A percentile compares a stretch with the other conserved stretches of the same genome.
Evolutionary conservation across 2,329 filamentous ascomycete species (phyloP).

Genomic region (Ploettnerulaceae sp.): DNA sequence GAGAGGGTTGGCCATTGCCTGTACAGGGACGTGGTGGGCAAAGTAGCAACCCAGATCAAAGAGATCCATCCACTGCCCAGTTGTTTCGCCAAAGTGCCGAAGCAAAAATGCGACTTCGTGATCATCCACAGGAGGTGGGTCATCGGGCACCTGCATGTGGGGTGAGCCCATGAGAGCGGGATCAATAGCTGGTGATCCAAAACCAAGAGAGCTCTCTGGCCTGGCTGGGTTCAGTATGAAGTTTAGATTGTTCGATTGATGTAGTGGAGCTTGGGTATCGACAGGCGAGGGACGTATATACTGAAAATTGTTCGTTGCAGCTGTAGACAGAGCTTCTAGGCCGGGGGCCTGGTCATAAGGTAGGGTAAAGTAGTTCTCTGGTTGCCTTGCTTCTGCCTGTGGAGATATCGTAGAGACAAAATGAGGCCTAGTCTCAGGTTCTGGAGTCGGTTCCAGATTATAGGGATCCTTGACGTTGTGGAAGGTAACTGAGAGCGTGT

Average conservation of each 20-base stretch:
- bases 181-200: conserved; percentile 41
- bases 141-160: conserved; percentile 7
- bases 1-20: conserved; percentile 45
- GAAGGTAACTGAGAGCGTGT: conserved; percentile 46
- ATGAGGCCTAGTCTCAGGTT: conserved; percentile 32
- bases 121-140: conserved; percentile 37
- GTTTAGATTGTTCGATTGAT: conserved; percentile 44
- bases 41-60: conserved; percentile 56
- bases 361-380: conserved; percentile 24
- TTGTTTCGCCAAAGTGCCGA: conserved; percentile 54
- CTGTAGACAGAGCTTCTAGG: conserved; percentile 49
- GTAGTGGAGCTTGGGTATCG: conserved; percentile 23
- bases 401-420: conserved; percentile 15
- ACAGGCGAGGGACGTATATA: conserved; percentile 26
- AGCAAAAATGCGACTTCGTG: conserved; percentile 56
- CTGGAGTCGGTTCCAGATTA: conserved; percentile 43
- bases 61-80: conserved; percentile 55
- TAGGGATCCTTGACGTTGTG: conserved; percentile 59
- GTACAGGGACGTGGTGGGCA: conserved; percentile 53
- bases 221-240: conserved; percentile 47
- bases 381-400: conserved; percentile 18
- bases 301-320: conserved; percentile 42
- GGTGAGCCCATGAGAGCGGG: conserved; percentile 34
- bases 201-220: conserved; percentile 24
- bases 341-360: conserved; percentile 41